Base-by-base conservation (phyloP, 2,329 filamentous ascomycete genomes). In the Dothidotthia symphoricarpi region DNA sequence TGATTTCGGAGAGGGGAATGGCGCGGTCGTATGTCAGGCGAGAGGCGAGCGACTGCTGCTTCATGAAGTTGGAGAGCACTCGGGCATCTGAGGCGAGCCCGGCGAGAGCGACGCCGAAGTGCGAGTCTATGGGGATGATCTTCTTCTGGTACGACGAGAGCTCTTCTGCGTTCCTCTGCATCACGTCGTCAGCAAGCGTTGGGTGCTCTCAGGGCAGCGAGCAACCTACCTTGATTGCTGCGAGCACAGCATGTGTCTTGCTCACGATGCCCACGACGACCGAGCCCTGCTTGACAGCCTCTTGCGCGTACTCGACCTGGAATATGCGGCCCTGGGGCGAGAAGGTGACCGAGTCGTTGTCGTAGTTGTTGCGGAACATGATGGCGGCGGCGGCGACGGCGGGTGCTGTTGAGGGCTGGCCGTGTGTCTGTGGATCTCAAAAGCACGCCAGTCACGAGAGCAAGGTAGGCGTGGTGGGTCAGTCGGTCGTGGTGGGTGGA, bases 291-390 rank as follows among this genome's bases (percentile, higher is more conserved):
- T 97, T 98, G 57, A 98, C 93, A 54, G 93, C 93, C 77, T 98
- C 93, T 69, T 86, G 86, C 61, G 93, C 93, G 80, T 98, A 98
- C 73, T 98, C 93, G 63, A 98, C 94, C 73, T 98, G 93, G 74
- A 98, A 98, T 77, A 98, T 97, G 68, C 93, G 88, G 68, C 93
- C 93, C 78, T 98, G 93, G 49, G 93, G 93, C 61, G 93, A 98
- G 82, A 97, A 98, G 74, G 93, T 98, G 74, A 97, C 90, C 50
- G 91, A 95, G 74, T 98, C 93, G 82, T 98, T 98, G 77, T 98
- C 93, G 80, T 98, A 98, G 75, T 97, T 97, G 80, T 98, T 98
- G 74, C 93, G 82, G 76, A 98, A 98, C 93, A 98, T 97, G 64
- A 64, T 83, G 78, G 53, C 43, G 43, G 51, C 43, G 47, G 39